A percentile compares a stretch with the other conserved stretches of the same genome.
phyloP scores from a whole-genome alignment of 2,329 filamentous ascomycete species.

The Atkinsonella texensis region DNA sequence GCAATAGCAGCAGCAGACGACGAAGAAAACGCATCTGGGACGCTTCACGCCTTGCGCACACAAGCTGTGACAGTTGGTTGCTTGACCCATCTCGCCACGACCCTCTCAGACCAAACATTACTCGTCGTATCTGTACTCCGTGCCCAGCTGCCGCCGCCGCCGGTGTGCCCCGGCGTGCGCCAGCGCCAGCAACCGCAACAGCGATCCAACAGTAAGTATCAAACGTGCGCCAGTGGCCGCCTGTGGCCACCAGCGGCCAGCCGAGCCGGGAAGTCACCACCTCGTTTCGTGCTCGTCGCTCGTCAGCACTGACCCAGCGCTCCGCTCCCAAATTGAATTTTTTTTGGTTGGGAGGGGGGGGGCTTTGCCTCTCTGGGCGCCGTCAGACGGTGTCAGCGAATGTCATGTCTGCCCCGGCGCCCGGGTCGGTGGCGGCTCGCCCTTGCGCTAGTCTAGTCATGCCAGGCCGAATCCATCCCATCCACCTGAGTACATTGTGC shows the following conservation, averaged over 20 bases:
- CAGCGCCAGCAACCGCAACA: not conserved
- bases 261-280: not conserved
- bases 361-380: not conserved
- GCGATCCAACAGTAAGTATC: not conserved
- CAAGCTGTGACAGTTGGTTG: not conserved
- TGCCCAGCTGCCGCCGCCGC: not conserved
- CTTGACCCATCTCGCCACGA: not conserved
- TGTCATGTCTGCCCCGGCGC: constrained; percentile 1
- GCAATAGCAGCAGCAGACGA: not conserved
- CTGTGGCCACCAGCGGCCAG: too few species aligned
- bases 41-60: not conserved
- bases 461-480: constrained; percentile 6
- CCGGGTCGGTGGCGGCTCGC: constrained; percentile 7
- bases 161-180: not conserved
- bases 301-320: not conserved
- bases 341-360: not conserved
- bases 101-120: not conserved
- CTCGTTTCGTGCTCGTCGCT: not conserved
- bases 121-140: not conserved
- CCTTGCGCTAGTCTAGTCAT: constrained; percentile 8
- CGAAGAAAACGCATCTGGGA: too few species aligned
- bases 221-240: not conserved
- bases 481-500: constrained; percentile 1
- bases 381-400: constrained; percentile 1
- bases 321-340: not conserved